Evolutionary conservation across 495 filamentous ascomycete species (phyloP).

Genomic region (Aspergillus wentii): DNA sequence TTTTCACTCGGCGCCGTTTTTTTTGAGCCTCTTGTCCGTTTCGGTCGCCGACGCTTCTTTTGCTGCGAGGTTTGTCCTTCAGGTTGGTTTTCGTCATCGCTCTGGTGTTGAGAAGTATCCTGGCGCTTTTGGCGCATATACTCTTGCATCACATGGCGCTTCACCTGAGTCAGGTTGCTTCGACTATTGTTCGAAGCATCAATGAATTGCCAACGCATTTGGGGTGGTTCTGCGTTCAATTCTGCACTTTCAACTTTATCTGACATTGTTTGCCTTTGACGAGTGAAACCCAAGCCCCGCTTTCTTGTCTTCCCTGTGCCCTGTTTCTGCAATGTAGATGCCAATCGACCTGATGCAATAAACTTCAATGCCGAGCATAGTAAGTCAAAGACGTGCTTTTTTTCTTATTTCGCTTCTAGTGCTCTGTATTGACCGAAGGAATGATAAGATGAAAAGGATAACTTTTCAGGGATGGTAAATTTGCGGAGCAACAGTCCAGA

Average conservation of each 20-base stretch:
- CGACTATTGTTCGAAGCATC: conserved; percentile 34
- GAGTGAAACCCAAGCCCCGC: no score
- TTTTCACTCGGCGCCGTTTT: conserved; percentile 6
- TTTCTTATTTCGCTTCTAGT: no score
- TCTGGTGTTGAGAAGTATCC: conserved; percentile 9
- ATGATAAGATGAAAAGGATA: no score
- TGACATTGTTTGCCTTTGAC: conserved; percentile 17
- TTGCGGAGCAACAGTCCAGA: neutral
- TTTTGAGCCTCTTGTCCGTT: conserved; percentile 8
- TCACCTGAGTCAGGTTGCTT: conserved; percentile 37
- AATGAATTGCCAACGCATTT: conserved; percentile 39
- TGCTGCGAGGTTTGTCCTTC: conserved; percentile 11
- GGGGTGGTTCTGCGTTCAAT: conserved; percentile 4
- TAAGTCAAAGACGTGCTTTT: no score
- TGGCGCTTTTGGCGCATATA: conserved; percentile 40
- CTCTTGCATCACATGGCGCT: conserved; percentile 45
- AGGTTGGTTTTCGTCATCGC: conserved; percentile 5
- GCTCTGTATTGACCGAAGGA: no score
- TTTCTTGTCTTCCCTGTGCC: no score
- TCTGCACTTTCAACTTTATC: neutral
- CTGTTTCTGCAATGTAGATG: no score
- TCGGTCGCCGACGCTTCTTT: conserved; percentile 17
- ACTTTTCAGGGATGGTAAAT: neutral
- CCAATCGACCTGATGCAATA: no score
- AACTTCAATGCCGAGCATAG: no score